Conservation (phyloP, 2,329 filamentous ascomycete species). For the Cryphonectria radicalis region DNA sequence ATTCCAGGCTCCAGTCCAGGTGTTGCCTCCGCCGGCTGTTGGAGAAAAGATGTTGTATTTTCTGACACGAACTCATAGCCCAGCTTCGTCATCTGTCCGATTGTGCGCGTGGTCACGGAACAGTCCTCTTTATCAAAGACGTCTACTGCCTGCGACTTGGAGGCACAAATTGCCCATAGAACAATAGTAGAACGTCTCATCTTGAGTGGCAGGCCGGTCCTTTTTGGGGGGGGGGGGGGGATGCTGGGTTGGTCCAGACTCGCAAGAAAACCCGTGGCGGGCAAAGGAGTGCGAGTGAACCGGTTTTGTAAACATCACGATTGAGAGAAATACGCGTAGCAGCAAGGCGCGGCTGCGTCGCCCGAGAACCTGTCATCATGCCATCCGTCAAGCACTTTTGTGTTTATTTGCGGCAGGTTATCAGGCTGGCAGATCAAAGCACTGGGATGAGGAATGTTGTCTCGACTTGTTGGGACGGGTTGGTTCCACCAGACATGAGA, state of each 20-base stretch:
- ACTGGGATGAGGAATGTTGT: neutral
- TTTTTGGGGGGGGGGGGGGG: too few relatives aligned
- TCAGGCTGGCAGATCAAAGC: neutral
- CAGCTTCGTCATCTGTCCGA: slow-evolving; percentile 7
- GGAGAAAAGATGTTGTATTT: neutral
- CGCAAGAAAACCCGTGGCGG: neutral
- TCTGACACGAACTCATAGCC: neutral
- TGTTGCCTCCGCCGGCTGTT: neutral
- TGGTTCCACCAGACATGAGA: neutral
- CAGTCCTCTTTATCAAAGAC: neutral
- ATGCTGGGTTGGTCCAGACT: neutral
- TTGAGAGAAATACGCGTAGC: neutral
- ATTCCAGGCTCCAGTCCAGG: neutral
- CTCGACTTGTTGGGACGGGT: neutral
- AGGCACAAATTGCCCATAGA: neutral
- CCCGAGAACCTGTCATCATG: neutral
- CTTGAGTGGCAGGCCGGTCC: neutral
- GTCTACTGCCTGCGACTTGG: neutral
- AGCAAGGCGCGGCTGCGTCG: too few relatives aligned
- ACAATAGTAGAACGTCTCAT: neutral
- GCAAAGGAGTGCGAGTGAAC: neutral
- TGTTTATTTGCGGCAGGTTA: neutral
- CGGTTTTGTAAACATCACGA: neutral
- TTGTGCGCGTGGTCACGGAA: neutral
- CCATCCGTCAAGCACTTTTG: neutral